phyloP scores from a whole-genome alignment of 2,329 filamentous ascomycete species.

The Scedosporium apiospermum region DNA sequence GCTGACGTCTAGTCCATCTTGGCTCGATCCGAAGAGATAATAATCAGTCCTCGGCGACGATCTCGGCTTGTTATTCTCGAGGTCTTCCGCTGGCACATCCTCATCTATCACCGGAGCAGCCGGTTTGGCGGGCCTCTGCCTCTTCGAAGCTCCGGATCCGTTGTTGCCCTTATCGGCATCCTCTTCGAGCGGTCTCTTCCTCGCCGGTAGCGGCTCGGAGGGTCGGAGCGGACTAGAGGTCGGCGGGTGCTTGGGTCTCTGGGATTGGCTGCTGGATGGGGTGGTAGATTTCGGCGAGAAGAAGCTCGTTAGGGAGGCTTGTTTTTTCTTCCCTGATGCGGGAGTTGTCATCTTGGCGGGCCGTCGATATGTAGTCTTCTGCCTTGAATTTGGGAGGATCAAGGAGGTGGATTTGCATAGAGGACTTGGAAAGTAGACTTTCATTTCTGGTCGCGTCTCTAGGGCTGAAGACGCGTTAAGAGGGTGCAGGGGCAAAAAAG shows the following conservation, averaged over 20 bases:
- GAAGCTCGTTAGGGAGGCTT: conserved; percentile 79
- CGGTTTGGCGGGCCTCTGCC: conserved; percentile 32
- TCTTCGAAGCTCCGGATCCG: conserved; percentile 21
- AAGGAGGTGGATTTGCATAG: not conserved
- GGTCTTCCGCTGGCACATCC: conserved; percentile 3
- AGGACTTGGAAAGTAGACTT: not conserved
- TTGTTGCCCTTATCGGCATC: conserved; percentile 34
- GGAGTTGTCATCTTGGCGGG: not conserved
- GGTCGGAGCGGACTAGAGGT: conserved; percentile 6
- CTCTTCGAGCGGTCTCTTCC: conserved; percentile 43
- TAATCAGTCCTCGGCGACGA: conserved; percentile 36
- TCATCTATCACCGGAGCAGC: conserved; percentile 22
- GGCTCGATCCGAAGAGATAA: conserved; percentile 34
- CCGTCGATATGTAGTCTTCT: not conserved
- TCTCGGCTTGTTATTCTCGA: not conserved
- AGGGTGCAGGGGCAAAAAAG: not conserved
- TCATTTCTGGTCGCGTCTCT: conserved; percentile 5
- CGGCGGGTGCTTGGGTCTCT: conserved; percentile 6
- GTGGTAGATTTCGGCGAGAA: conserved; percentile 50
- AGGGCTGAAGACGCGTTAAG: conserved; percentile 6
- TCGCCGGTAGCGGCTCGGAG: conserved; percentile 16
- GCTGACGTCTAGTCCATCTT: conserved; percentile 27
- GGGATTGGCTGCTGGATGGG: conserved; percentile 11
- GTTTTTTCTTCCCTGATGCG: conserved; percentile 51
- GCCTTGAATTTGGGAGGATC: not conserved